Conservation (phyloP, 768 basidiomycete species). For the Lactarius sanguifluus region DNA sequence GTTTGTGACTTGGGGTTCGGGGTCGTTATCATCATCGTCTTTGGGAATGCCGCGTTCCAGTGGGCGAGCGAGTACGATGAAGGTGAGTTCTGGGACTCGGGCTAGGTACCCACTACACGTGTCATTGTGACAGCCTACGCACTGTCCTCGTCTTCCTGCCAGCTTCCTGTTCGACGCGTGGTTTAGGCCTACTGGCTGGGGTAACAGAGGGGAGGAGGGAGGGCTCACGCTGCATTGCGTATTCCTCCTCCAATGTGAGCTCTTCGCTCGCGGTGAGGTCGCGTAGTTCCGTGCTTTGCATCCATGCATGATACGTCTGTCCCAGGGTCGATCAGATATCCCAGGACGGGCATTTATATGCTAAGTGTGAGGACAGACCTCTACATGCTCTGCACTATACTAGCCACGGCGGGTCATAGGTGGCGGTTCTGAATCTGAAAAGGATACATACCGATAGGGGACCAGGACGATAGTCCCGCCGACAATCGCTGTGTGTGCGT, state of each 20-base stretch:
- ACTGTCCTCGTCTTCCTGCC: slow-evolving; percentile 87
- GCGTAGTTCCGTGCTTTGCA: slow-evolving; percentile 71
- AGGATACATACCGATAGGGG: slow-evolving; percentile 61
- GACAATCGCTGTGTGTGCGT: slow-evolving; percentile 62
- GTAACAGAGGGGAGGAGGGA: neutral
- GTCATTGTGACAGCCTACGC: slow-evolving; percentile 28
- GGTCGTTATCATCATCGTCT: neutral
- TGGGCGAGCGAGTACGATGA: slow-evolving; percentile 72
- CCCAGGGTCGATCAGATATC: neutral
- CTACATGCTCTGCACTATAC: slow-evolving; percentile 46
- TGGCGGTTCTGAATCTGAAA: neutral
- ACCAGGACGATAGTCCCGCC: slow-evolving; percentile 72
- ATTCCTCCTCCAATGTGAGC: slow-evolving; percentile 75
- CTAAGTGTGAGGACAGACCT: slow-evolving; percentile 33
- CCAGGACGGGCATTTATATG: neutral
- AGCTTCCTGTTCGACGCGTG: slow-evolving; percentile 54
- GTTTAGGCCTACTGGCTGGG: neutral
- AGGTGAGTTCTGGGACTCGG: slow-evolving; percentile 65
- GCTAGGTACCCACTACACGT: neutral
- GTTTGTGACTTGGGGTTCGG: slow-evolving; percentile 19
- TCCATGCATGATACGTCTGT: slow-evolving; percentile 88
- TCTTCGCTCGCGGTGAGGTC: slow-evolving; percentile 84
- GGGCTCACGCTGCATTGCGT: slow-evolving; percentile 80
- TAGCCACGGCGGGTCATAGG: slow-evolving; percentile 1
- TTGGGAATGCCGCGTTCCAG: slow-evolving; percentile 17